phyloP scores from a whole-genome alignment of 1,139 yeast genomes.

The Taphrina confusa region DNA sequence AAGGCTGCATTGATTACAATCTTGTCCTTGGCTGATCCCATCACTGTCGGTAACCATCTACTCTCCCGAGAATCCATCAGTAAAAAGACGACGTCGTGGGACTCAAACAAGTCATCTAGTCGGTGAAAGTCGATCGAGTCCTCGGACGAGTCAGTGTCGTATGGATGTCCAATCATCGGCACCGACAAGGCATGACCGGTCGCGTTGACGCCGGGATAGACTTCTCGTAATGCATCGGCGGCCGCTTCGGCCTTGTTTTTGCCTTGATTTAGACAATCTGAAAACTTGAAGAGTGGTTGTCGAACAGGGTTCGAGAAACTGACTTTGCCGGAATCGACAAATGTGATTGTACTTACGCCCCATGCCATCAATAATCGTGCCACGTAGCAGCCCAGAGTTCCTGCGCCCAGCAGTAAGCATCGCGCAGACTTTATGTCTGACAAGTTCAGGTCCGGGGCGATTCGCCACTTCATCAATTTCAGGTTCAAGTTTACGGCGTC shows the following conservation, averaged over 20 bases:
- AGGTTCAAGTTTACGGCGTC: slow-evolving; percentile 90
- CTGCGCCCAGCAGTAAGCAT: slow-evolving; percentile 86
- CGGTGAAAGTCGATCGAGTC: slow-evolving; percentile 54
- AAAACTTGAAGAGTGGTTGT: slow-evolving; percentile 78
- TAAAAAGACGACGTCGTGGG: slow-evolving; percentile 74
- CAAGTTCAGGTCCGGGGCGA: slow-evolving; percentile 77
- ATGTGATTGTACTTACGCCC: slow-evolving; percentile 84
- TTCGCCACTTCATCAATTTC: slow-evolving; percentile 94
- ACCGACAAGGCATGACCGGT: slow-evolving; percentile 67
- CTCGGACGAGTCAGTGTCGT: slow-evolving; percentile 49
- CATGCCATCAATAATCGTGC: slow-evolving; percentile 84
- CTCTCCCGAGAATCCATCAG: slow-evolving; percentile 94
- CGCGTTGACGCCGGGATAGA: slow-evolving; percentile 75
- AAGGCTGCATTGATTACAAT: slow-evolving; percentile 86
- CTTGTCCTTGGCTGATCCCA: slow-evolving; percentile 67
- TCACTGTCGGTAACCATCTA: slow-evolving; percentile 90
- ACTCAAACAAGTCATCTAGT: slow-evolving; percentile 57
- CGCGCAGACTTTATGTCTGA: slow-evolving; percentile 61
- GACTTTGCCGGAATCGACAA: slow-evolving; percentile 85
- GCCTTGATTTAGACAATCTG: slow-evolving; percentile 76
- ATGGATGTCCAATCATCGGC: slow-evolving; percentile 94
- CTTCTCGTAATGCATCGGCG: slow-evolving; percentile 65
- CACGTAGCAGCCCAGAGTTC: slow-evolving; percentile 92
- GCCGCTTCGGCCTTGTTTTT: slow-evolving; percentile 73
- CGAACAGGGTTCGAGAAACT: slow-evolving; percentile 94